phyloP scores from a whole-genome alignment of 2,329 filamentous ascomycete species.

The Penicillium sp. region DNA sequence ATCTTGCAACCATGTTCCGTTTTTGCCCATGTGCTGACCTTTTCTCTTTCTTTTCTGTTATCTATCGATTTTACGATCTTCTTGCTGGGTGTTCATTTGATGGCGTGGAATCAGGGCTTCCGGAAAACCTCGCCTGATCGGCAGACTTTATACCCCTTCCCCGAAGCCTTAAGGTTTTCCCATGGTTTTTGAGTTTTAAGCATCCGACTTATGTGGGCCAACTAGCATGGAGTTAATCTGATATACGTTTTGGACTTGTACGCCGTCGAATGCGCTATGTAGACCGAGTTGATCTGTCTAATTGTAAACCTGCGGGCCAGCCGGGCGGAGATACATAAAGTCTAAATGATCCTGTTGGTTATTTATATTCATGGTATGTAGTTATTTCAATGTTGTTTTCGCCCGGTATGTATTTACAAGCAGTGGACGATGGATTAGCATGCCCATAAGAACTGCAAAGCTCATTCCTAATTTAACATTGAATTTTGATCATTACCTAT shows the following conservation, averaged over 20 bases:
- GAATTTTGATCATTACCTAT: too few relatives aligned
- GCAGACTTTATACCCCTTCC: too few relatives aligned
- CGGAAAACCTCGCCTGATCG: neutral
- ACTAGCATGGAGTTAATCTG: neutral
- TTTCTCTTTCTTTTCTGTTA: neutral
- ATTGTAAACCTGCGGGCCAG: neutral
- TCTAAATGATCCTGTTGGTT: too few relatives aligned
- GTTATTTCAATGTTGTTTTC: too few relatives aligned
- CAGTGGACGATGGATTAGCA: too few relatives aligned
- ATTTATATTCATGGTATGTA: too few relatives aligned
- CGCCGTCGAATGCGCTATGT: neutral
- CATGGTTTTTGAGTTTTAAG: neutral
- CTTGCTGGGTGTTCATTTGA: neutral
- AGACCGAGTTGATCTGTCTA: neutral
- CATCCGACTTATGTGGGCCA: neutral
- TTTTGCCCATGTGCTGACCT: neutral
- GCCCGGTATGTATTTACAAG: too few relatives aligned
- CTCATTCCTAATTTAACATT: too few relatives aligned
- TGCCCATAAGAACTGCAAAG: too few relatives aligned
- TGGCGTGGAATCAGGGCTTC: neutral
- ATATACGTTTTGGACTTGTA: neutral
- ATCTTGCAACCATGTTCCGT: neutral
- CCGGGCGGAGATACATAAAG: neutral
- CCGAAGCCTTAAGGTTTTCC: neutral
- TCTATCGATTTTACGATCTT: neutral